Conservation (phyloP, 495 filamentous ascomycete species). For the Tuber borchii region DNA sequence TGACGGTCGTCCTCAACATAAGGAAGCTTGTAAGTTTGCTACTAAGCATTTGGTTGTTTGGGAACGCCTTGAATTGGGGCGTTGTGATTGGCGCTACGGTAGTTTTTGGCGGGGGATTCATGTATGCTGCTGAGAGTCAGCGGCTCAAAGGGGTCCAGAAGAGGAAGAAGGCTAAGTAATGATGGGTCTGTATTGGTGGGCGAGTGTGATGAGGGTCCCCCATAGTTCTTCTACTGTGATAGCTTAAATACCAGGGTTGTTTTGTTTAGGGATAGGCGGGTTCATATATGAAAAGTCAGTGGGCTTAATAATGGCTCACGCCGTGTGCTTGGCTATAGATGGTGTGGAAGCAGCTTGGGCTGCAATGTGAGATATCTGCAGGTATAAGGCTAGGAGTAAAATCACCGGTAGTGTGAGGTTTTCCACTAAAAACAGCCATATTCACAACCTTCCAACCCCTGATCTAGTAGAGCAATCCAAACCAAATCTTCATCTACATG, state of each 20-base stretch:
- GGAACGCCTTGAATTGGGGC: constrained; percentile 65
- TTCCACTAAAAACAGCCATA: background rate
- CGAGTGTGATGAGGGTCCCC: background rate
- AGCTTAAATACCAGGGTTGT: background rate
- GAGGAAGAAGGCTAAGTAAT: constrained; percentile 27
- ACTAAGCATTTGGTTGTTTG: constrained; percentile 87
- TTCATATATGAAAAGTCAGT: background rate
- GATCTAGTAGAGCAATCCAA: too few species aligned
- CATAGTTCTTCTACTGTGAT: background rate
- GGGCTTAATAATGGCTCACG: background rate
- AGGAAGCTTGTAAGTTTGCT: constrained; percentile 88
- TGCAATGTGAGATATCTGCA: background rate
- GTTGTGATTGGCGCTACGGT: constrained; percentile 74
- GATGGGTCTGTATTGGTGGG: background rate
- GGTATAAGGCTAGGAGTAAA: background rate
- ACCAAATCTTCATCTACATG: too few species aligned
- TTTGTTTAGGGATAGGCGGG: background rate
- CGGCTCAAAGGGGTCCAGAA: constrained; percentile 41
- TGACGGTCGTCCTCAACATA: constrained; percentile 92
- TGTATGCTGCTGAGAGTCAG: constrained; percentile 74
- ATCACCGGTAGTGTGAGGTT: too few species aligned
- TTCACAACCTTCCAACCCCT: too few species aligned
- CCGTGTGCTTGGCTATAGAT: background rate
- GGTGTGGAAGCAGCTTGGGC: background rate
- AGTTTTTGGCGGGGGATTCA: constrained; percentile 78